Conservation (phyloP, 2,329 filamentous ascomycete genomes). For the Penicillium griseofulvum region DNA sequence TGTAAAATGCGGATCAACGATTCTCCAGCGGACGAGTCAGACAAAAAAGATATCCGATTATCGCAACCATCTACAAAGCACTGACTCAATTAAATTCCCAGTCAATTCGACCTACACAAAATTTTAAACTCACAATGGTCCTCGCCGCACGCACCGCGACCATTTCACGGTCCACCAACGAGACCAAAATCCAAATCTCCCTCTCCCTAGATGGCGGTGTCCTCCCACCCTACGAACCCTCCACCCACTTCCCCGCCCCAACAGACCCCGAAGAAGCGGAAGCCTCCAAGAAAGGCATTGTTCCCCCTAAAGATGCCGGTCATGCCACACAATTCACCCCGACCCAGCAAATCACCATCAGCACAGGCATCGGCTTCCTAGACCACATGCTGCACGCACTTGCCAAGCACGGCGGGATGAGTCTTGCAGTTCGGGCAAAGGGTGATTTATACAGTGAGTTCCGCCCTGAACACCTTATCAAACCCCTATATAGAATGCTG, state of each 20-base stretch:
- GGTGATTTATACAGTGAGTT: slow-evolving; percentile 85
- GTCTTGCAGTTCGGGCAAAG: slow-evolving; percentile 74
- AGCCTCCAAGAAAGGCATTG: slow-evolving; percentile 48
- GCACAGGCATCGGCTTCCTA: slow-evolving; percentile 94
- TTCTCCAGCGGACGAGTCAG: slow-evolving; percentile 21
- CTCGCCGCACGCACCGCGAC: slow-evolving; percentile 68
- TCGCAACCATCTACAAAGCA: slow-evolving; percentile 2
- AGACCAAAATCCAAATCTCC: slow-evolving; percentile 92
- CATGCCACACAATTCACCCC: slow-evolving; percentile 84
- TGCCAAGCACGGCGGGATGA: slow-evolving; percentile 95
- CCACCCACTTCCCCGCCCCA: slow-evolving; percentile 59
- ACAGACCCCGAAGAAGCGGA: slow-evolving; percentile 53
- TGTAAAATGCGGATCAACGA: slow-evolving; percentile 20
- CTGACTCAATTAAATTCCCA: neutral
- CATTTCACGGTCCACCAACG: slow-evolving; percentile 88
- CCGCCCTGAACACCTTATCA: neutral
- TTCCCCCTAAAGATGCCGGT: slow-evolving; percentile 48
- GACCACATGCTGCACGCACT: slow-evolving; percentile 99
- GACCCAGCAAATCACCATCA: slow-evolving; percentile 80
- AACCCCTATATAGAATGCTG: neutral
- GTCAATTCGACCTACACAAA: neutral
- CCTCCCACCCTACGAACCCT: slow-evolving; percentile 44
- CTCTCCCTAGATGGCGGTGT: slow-evolving; percentile 89
- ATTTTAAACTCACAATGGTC: slow-evolving; percentile 21
- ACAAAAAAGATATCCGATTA: slow-evolving; percentile 19